Base-by-base conservation (phyloP, 2,329 filamentous ascomycete species). In the Lachnellula subtilissima region DNA sequence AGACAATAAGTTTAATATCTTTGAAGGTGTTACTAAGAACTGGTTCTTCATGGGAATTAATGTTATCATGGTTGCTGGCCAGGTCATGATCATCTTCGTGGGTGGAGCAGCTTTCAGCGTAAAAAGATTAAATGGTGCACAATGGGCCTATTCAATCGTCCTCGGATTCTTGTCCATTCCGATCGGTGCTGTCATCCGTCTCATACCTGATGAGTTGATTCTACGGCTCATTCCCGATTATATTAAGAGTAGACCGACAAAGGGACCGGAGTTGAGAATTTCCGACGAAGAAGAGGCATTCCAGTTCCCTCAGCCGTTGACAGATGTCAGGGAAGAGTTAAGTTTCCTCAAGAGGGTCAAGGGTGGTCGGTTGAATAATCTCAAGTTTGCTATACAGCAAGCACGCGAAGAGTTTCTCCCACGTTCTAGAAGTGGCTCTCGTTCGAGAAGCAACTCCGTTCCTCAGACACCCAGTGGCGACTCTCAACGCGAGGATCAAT, bases 1-100 rank as follows among this genome's bases (percentile, higher is more conserved):
- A 53, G 93, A 97, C 72, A 97, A 97, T 74, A 83, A 85, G 54
- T 92, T 96, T 79, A 97, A 97, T 74, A 91, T 97, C 60, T 93
- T 97, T 59, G 93, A 97, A 70, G 91, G 91, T 53, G 82, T 97
- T 57, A 80, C 80, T 25, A 83, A 83, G 69, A 97, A 97, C 72
- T 88, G 81, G 75, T 96, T 95, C 79, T 97, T 97, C 76, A 82
- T 95, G 39, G 81, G 75, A 40, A 97, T 97, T 72, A 91, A 91
- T 74, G 68, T 79, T 58, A 79, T 96, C 71, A 97, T 97, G 88
- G 84, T 93, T 63, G 92, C 85, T 61, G 91, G 89, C 22, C 93
- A 97, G 70, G 77, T 94, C 25, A 81, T 97, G 72, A 97, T 97
- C 70, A 82, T 97, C 66, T 94, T 89, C 67, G 83, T 96, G 50